These are phyloP conservation scores for Leishmania martiniquensis DNA, from an alignment of 208 protist species.

Conservation along the genomic window DNA sequence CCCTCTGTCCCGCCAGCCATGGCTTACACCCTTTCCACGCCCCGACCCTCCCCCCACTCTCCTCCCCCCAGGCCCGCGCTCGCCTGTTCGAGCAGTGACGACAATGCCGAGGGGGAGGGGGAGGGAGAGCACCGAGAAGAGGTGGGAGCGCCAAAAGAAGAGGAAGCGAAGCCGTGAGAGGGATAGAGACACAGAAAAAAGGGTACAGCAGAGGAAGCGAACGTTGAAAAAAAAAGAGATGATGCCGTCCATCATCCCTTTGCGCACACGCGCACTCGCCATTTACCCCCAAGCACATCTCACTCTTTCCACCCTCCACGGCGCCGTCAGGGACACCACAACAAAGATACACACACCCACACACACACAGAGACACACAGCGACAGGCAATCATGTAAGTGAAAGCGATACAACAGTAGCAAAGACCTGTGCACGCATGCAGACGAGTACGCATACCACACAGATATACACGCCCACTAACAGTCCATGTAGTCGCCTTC, in stretches of 20 bases:
- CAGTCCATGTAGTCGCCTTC: conserved; percentile 40
- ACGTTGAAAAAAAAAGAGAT: not conserved
- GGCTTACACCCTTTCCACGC: not conserved
- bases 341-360: not conserved
- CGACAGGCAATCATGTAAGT: too few relatives aligned
- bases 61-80: not conserved
- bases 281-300: not conserved
- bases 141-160: too few relatives aligned
- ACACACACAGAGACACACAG: too few relatives aligned
- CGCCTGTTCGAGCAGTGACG: not conserved
- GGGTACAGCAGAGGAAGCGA: not conserved
- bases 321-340: not conserved
- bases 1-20: not conserved
- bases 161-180: not conserved
- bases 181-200: not conserved
- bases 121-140: not conserved
- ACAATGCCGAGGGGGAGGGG: not conserved
- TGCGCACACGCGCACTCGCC: not conserved
- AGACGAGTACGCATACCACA: too few relatives aligned
- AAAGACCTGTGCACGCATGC: too few relatives aligned
- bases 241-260: not conserved
- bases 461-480: conserved; percentile 5
- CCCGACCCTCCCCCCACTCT: too few relatives aligned
- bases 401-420: too few relatives aligned
- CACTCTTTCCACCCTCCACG: not conserved